Percentiles rank a stretch among this genome's conserved stretches.
These are phyloP conservation scores for Gonapodya prolifera DNA, from an alignment of 192 early-diverging fungal genomes.

Conservation along the genomic window DNA sequence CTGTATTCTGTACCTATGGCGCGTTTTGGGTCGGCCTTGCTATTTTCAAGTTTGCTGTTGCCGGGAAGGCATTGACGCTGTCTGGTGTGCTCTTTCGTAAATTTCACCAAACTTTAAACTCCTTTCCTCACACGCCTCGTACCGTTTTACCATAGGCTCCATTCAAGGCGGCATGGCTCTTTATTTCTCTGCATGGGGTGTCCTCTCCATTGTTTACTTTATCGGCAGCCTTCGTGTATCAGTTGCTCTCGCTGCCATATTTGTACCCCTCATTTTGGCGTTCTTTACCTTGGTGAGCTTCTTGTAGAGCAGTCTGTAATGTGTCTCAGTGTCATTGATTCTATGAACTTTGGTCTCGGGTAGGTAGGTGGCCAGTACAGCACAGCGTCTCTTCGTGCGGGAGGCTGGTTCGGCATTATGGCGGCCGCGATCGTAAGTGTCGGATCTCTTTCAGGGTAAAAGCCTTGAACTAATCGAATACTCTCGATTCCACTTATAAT, in stretches of 20 bases:
- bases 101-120: too few species aligned
- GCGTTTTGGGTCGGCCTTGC: conserved; percentile 12
- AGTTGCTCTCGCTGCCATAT: not conserved
- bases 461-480: not conserved
- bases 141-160: not conserved
- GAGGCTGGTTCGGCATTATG: not conserved
- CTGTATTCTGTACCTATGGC: conserved; percentile 53
- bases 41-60: not conserved
- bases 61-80: not conserved
- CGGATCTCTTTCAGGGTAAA: too few species aligned
- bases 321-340: not conserved
- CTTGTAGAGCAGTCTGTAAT: not conserved
- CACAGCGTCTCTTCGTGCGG: not conserved
- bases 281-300: not conserved
- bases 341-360: not conserved
- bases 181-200: not conserved
- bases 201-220: not conserved
- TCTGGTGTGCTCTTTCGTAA: not conserved
- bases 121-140: too few species aligned
- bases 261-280: not conserved
- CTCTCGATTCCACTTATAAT: not conserved
- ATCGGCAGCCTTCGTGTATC: not conserved
- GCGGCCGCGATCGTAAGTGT: not conserved
- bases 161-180: not conserved
- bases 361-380: not conserved